Base-by-base conservation (phyloP, 108 stramenopile genomes). In the Skeletonema tropicum region DNA sequence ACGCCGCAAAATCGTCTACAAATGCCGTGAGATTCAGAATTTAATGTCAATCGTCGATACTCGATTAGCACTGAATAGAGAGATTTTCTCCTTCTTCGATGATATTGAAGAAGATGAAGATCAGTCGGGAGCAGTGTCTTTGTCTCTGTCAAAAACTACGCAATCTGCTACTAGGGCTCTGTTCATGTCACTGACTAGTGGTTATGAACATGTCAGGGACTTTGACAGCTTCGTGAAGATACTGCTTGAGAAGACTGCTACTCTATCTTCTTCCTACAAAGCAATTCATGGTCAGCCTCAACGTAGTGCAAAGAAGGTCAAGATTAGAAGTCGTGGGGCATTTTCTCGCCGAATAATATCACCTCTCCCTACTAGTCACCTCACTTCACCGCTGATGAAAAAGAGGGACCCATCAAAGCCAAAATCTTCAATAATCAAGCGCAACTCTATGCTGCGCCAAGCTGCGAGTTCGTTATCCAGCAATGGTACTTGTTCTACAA, bases 1-100 rank as follows among this genome's bases (percentile, higher is more conserved):
- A 13, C 84, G 88, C 61, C 84, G 89, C 21, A 71, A 57, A 17
- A 86, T 89, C 66, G 82, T 88, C 3, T 72, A 80, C 8, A 74
- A 83, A 48, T 86, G 87, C 33, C 60, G 68, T 21, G 36, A 60
- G 15, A 60, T 87, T 49, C 67, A 75, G 41, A 83, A 69, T 21
- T 70, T 75, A 8, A 83, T 89, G 21, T 30, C 35, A 42, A 70
- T 64, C 21, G 64, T 73, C 15, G 63, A 78, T 30, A 69, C 70
- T 35, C 70, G 85, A 26, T 41, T 85, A 39, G 25, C 57, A 21
- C 19, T 78, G 68, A 74, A 70, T 60, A 73, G 46, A 42, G 65
- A 78, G 41, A 67, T 79, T 48, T 82, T 82, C 60, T 68, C 74
- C 2, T 64, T n/a, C 48, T 67, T 77, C 31, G 39, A 29, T 31